Conservation (phyloP, 2,329 filamentous ascomycete genomes). For the Fusarium nisikadoi region DNA sequence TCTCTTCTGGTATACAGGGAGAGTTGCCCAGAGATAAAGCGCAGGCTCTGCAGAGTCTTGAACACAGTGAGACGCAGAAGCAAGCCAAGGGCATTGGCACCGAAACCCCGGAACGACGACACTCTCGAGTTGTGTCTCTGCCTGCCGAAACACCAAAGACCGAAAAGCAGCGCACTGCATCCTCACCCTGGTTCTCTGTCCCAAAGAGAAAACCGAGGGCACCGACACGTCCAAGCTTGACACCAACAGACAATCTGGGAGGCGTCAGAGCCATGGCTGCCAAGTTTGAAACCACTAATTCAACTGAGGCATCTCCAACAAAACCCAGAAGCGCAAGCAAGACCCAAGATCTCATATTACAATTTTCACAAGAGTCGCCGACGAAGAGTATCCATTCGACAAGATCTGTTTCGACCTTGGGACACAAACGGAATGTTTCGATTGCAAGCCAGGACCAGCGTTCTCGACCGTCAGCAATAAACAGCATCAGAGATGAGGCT, state of each 20-base stretch:
- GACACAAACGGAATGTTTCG: conserved; percentile 4
- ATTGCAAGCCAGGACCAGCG: conserved; percentile 7
- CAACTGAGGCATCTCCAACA: conserved; percentile 4
- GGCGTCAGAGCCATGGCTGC: conserved; percentile 63
- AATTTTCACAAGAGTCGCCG: conserved; percentile 30
- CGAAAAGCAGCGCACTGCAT: background rate
- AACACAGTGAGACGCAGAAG: background rate
- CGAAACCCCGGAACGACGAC: background rate
- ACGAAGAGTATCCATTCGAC: conserved; percentile 9
- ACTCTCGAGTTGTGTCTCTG: background rate
- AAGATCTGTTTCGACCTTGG: conserved; percentile 23
- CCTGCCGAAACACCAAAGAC: background rate
- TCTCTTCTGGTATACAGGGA: conserved; percentile 9
- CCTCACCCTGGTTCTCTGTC: conserved; percentile 3
- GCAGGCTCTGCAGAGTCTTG: background rate
- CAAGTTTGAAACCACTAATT: conserved; percentile 56
- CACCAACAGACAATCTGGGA: conserved; percentile 42
- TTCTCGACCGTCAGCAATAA: background rate
- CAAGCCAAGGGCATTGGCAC: background rate
- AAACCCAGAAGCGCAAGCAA: conserved; percentile 19
- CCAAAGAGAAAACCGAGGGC: conserved; percentile 21
- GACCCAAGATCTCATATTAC: conserved; percentile 36
- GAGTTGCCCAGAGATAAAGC: background rate
- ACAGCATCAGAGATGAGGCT: background rate
- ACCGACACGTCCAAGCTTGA: conserved; percentile 24